Percentiles rank a stretch among this genome's conserved stretches.
Evolutionary conservation across 352 stramenopile genomes (phyloP).

Genomic region (Halophytophthora batemanensis): DNA sequence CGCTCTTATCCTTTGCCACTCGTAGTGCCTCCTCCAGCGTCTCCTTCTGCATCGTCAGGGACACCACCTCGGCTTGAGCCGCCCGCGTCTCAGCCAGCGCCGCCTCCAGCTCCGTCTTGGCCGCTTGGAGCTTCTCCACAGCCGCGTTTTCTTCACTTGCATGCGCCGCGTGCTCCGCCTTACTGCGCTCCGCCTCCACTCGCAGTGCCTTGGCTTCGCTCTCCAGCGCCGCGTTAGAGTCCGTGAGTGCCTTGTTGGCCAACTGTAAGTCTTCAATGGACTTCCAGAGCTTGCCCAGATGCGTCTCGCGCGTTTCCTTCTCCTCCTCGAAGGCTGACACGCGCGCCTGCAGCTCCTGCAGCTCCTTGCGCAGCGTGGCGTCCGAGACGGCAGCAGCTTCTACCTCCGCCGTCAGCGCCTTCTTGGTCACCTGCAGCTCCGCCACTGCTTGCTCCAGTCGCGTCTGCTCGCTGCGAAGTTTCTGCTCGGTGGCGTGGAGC

Average conservation of each 20-base stretch:
- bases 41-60: conserved; percentile 17
- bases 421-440: conserved; percentile 5
- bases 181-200: conserved; percentile 35
- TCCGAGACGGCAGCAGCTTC: conserved; percentile 8
- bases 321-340: conserved; percentile 32
- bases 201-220: conserved; percentile 38
- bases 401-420: conserved; percentile 8
- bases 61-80: conserved; percentile 8
- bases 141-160: conserved; percentile 29
- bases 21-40: conserved; percentile 23
- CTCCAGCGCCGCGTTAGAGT: conserved; percentile 44
- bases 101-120: conserved; percentile 19
- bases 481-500: conserved; percentile 1
- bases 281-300: conserved; percentile 53
- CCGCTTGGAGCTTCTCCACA: conserved; percentile 24
- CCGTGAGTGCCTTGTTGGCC: conserved; percentile 38
- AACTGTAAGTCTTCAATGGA: conserved; percentile 50
- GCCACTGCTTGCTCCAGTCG: conserved; percentile 18
- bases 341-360: conserved; percentile 26
- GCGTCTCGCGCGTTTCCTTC: conserved; percentile 41
- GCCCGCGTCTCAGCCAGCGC: conserved; percentile 9
- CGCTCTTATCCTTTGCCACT: conserved; percentile 8
- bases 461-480: conserved; percentile 2
- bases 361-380: conserved; percentile 12
- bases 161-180: conserved; percentile 27